Conservation (phyloP, 768 basidiomycete species). For the Mycena filopes region DNA sequence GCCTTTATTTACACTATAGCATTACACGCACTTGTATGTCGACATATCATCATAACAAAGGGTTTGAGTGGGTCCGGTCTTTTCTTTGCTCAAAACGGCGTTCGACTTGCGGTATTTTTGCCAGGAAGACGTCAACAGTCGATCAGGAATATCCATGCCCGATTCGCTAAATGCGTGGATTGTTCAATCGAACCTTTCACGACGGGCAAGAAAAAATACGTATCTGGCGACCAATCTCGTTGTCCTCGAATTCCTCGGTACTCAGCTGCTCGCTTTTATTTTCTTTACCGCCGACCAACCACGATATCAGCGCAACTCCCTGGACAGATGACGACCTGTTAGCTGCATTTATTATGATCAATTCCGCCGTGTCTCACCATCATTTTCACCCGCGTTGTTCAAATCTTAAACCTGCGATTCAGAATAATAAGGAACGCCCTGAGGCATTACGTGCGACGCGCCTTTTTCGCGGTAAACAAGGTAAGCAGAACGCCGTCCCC, state of each 20-base stretch:
- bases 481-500: neutral
- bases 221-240: neutral
- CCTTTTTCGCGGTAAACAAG: conserved; percentile 19
- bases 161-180: neutral
- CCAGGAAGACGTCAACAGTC: neutral
- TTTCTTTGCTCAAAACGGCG: neutral
- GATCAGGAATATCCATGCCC: conserved; percentile 15
- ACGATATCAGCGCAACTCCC: neutral
- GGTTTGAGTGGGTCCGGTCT: conserved; percentile 20
- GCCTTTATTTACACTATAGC: conserved; percentile 23
- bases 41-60: conserved; percentile 20
- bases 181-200: no score
- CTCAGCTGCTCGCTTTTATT: neutral
- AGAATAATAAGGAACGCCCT: neutral
- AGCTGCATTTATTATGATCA: neutral
- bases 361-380: neutral
- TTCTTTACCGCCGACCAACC: no score
- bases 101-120: conserved; percentile 11
- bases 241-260: neutral
- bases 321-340: neutral
- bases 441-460: neutral
- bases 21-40: conserved; percentile 27
- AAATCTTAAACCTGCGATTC: neutral
- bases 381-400: conserved; percentile 8
- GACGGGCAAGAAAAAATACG: neutral